Base-by-base conservation (phyloP, 768 basidiomycete genomes). In the Phaeotremella fagi region DNA sequence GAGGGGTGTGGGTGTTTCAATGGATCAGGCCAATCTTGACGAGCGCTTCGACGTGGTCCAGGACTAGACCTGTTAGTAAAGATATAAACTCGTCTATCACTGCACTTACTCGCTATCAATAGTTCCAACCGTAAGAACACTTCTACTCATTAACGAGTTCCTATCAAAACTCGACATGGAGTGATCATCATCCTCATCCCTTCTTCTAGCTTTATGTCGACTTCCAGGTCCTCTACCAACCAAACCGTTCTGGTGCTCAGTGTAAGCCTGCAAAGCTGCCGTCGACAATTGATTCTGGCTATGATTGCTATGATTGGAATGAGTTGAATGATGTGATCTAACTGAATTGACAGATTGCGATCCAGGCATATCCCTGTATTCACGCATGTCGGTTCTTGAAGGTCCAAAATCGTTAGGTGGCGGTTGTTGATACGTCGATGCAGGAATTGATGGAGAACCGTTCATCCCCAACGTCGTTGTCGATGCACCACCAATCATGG, bases 41-140 rank as follows among this genome's bases (percentile, higher is more conserved):
- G 55, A 15, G 55, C 45, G 20, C 60, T 45, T 33, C 70, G 55
- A 15, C 60, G 50, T 16, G 74, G 72, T 36, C 74, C 74, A 23
- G 74, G 73, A 49, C 71, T 72, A 28, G 15, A 12, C 15, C 25
- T 15, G n/a, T 44, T 36, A 57, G 52, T 33, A 41, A 29, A 18
- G 11, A 45, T 49, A 46, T 15, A 44, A 3, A 4, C 18, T 16
- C 15, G 18, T 20, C 25, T n/a, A n/a, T n/a, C n/a, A n/a, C n/a
- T n/a, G n/a, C 4, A 71, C 72, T 73, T 50, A 73, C 72, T 74
- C 72, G 67, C 70, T 72, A 45, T 73, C 73, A 20, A 76, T 56
- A 16, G 70, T 75, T 11, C 56, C 69, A 23, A 75, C 58, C 1
- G 70, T 71, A 43, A 70, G 48, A 15, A 59, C 61, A 48, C 66